Conservation (phyloP, 2,329 filamentous ascomycete species). For the Orbilia oligospora region DNA sequence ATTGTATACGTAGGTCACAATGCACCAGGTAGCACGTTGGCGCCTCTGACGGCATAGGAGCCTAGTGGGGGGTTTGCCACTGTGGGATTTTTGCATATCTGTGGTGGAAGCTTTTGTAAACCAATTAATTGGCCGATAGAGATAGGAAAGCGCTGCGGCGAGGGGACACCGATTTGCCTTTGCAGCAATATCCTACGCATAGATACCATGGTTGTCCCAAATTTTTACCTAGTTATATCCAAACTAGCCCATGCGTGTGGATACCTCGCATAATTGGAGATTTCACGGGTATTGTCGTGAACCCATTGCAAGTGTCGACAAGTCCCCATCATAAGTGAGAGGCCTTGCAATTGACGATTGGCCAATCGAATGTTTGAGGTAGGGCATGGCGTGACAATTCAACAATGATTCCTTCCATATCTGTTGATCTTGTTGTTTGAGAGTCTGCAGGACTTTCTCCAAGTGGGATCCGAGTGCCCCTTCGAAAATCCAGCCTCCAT, state of each 20-base stretch:
- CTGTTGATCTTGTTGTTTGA: constrained; percentile 37
- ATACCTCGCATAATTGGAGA: neutral
- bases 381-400: neutral
- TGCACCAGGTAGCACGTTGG: neutral
- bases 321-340: neutral
- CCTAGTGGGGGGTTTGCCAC: neutral
- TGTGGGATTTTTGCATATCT: neutral
- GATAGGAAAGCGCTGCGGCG: neutral
- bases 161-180: neutral
- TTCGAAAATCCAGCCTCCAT: constrained; percentile 38
- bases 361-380: constrained; percentile 1
- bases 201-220: neutral
- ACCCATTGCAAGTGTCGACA: neutral
- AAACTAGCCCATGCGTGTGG: neutral
- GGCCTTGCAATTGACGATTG: neutral
- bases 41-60: constrained; percentile 3
- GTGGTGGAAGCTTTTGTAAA: neutral
- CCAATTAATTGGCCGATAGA: neutral
- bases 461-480: constrained; percentile 9
- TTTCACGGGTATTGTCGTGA: neutral
- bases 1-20: neutral
- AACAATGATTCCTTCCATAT: constrained; percentile 31
- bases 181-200: neutral
- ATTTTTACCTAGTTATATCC: neutral
- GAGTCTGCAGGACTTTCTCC: constrained; percentile 35